A percentile compares a stretch with the other conserved stretches of the same genome.
Evolutionary conservation across 352 stramenopile species (phyloP).

Genomic region (Pythium apleroticum): DNA sequence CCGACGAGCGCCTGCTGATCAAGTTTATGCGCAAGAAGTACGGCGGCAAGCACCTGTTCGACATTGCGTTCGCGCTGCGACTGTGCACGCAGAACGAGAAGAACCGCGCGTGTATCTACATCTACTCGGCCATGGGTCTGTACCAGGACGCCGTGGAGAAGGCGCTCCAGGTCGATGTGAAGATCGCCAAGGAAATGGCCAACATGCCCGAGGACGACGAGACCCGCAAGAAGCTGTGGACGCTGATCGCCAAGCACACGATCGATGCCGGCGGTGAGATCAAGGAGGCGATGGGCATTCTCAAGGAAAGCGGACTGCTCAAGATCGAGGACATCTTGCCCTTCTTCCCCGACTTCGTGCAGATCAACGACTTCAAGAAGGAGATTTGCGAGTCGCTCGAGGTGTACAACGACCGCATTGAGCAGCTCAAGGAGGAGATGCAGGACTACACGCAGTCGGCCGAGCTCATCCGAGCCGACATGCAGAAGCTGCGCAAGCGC

Average conservation of each 20-base stretch:
- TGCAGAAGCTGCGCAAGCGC: slow-evolving; percentile 86
- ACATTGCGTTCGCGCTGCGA: slow-evolving; percentile 91
- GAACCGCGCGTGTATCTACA: slow-evolving; percentile 92
- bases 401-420: slow-evolving; percentile 90
- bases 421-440: slow-evolving; percentile 93
- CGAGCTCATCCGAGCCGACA: slow-evolving; percentile 88
- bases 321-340: slow-evolving; percentile 95
- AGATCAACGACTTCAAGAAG: slow-evolving; percentile 96
- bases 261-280: slow-evolving; percentile 88
- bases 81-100: slow-evolving; percentile 92
- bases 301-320: slow-evolving; percentile 86
- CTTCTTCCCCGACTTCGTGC: slow-evolving; percentile 94
- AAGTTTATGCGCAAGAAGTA: slow-evolving; percentile 91
- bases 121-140: slow-evolving; percentile 92
- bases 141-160: slow-evolving; percentile 93
- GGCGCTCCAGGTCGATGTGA: slow-evolving; percentile 88
- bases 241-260: slow-evolving; percentile 91
- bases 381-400: slow-evolving; percentile 93
- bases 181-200: slow-evolving; percentile 93
- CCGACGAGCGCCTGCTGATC: slow-evolving; percentile 86
- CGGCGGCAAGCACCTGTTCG: slow-evolving; percentile 85
- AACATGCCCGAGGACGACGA: slow-evolving; percentile 89
- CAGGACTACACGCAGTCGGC: slow-evolving; percentile 90
- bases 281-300: slow-evolving; percentile 81
- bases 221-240: slow-evolving; percentile 92